phyloP scores from a whole-genome alignment of 1,284 basidiomycete genomes.

The Inonotus obliquus region DNA sequence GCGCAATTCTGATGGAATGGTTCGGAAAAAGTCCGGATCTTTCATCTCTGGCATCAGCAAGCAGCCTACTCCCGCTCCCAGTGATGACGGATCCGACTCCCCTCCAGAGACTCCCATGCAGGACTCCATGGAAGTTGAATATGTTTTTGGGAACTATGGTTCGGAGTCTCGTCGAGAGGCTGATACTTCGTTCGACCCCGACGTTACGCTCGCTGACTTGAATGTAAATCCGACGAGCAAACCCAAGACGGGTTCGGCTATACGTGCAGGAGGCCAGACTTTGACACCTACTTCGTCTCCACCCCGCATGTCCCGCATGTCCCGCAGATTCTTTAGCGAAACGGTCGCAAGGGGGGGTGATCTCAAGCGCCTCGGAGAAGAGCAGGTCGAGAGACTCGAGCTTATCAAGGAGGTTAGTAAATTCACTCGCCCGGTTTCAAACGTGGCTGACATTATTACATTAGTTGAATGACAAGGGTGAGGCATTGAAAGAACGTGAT shows the following conservation, averaged over 20 bases:
- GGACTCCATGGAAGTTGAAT: not conserved
- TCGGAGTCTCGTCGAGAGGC: not conserved
- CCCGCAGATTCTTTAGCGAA: not conserved
- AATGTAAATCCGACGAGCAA: not conserved
- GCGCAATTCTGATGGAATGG: slow-evolving; percentile 22
- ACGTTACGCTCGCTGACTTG: not conserved
- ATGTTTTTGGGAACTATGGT: not conserved
- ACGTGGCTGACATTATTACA: no score
- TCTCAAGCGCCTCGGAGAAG: not conserved
- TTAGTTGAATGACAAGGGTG: not conserved
- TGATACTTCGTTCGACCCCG: not conserved
- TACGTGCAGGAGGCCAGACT: not conserved
- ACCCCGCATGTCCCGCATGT: not conserved
- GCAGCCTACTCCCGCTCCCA: slow-evolving; percentile 46
- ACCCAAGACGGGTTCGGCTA: not conserved
- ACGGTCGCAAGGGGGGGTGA: not conserved
- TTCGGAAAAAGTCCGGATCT: slow-evolving; percentile 40
- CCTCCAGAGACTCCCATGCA: slow-evolving; percentile 1
- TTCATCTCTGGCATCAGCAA: slow-evolving; percentile 42
- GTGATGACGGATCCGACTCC: slow-evolving; percentile 17
- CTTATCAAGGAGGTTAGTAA: not conserved
- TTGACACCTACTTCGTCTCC: not conserved
- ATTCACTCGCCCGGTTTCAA: no score
- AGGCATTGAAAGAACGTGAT: not conserved
- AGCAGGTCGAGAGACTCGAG: not conserved